Evolutionary conservation across 108 stramenopile genomes (phyloP), one percentile per base, ranked within the genome.

Genomic region (Chaetoceros muelleri): DNA sequence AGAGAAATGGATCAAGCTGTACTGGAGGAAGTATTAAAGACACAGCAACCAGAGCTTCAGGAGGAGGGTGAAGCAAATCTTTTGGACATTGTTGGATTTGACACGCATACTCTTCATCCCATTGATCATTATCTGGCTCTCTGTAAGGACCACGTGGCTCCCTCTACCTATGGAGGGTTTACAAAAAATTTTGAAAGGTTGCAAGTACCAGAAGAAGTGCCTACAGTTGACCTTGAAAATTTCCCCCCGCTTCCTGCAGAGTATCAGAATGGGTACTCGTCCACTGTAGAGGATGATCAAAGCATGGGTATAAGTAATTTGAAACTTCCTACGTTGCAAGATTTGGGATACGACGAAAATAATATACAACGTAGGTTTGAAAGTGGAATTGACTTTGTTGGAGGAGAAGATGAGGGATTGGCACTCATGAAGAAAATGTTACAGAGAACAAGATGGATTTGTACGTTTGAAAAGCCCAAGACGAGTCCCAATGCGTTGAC

Each of bases 381-480:
- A 40, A 44, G 48, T 13, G 52, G 23, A 46, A 59, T 61, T 19
- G 30, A 52, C 28, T 40, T 40, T 5, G 34, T 40, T 13, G 87
- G 81, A 23, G 82, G 80, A 29, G 87, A 88, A 71, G 60, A 65
- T 0, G n/a, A 45, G 23, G 75, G 75, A 19, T 21, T 95, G 44
- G 57, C 55, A 27, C 24, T 74, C 71, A 24, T 83, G 71, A 20
- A 84, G 61, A 40, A 70, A 44, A 52, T 58, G 8, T 62, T 82
- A 46, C 66, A 55, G 30, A 52, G 65, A 18, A 23, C 57, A 10
- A 62, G 58, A 20, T 94, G 85, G 83, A 87, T 94, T 22, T 79
- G 81, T 3, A 72, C 75, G 23, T 99, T 96, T 64, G 94, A 91
- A 66, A 99, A 99, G 61, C 98, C 98, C 29, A 90, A 93, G 45